Evolutionary conservation across 495 filamentous ascomycete species (phyloP).

Genomic region (Aspergillus biplanus): DNA sequence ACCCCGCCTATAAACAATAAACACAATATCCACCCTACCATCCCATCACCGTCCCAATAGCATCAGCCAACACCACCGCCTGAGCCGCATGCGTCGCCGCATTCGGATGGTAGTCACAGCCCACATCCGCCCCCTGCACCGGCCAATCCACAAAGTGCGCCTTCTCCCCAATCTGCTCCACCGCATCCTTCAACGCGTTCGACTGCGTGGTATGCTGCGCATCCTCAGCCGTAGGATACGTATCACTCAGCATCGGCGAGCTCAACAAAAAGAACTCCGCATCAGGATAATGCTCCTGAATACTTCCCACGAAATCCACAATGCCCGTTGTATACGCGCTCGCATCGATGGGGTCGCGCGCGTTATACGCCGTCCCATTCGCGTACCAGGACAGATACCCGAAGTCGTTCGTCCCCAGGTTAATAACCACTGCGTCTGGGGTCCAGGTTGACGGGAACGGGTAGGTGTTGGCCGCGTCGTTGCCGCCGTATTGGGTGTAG

Average conservation of each 20-base stretch:
- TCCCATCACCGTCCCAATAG: background rate
- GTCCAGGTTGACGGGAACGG: background rate
- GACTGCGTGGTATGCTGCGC: conserved; percentile 7
- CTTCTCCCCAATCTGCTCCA: background rate
- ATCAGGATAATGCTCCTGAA: background rate
- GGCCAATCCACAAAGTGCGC: conserved; percentile 5
- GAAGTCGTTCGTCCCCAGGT: conserved; percentile 8
- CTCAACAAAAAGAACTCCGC: background rate
- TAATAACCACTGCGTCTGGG: background rate
- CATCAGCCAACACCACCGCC: background rate
- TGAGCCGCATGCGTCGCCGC: conserved; percentile 5
- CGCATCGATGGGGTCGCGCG: background rate
- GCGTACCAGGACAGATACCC: background rate
- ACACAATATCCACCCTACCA: background rate
- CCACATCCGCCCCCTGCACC: background rate
- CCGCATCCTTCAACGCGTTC: background rate
- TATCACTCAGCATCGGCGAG: conserved; percentile 3
- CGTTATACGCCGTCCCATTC: background rate
- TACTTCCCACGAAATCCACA: background rate
- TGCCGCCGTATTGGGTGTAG: background rate
- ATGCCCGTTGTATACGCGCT: background rate
- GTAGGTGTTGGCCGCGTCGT: background rate
- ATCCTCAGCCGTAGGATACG: background rate
- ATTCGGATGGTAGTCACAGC: conserved; percentile 9
- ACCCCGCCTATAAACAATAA: no score